Base-by-base conservation (phyloP, 2,329 filamentous ascomycete genomes). In the Dothistroma septosporum region DNA sequence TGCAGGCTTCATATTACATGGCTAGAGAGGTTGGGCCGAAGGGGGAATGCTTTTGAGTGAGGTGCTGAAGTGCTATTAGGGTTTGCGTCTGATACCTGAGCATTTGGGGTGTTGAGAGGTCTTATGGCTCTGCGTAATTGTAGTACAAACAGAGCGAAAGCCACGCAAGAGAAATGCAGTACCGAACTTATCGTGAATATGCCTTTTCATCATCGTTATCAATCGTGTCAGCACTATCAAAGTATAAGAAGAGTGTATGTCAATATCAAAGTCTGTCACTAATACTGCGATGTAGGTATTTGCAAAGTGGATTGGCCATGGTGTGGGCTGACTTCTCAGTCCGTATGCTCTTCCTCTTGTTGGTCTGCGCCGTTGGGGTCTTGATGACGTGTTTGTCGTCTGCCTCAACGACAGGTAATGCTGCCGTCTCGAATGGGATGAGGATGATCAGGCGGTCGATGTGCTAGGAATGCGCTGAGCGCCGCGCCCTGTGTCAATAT, bases 401-500 rank as follows among this genome's bases (percentile, higher is more conserved):
- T 44, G 41, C 41, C 19, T 44, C n/a, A n/a, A 4, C 41, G 14
- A 16, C 41, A 44, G 35, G 11, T 11, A 16, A 4, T 16, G 9
- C 16, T 16, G 35, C 35, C 9, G 11, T 37, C 35, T 37, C 35
- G 11, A n/a, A n/a, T 37, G 35, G 11, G 35, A 37, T 16, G 11
- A 16, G 35, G 16, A 16, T 11, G 1, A 44, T 54, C 32, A 53
- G 19, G 57, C 57, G 21, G 57, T 48, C 3, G 57, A 54, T 4
- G 50, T 24, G 44, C 57, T 59, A 22, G 49, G 57, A 12, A 58
- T 53, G 14, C 57, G 50, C 24, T 59, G 57, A 22, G 50, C 35
- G 24, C 53, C 57, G 19, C 57, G 57, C 19, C 50, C 50, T 14
- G 22, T n/a, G 28, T 59, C 52, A 31, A 59, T 55, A 31, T 59